Evolutionary conservation across 1,284 basidiomycete genomes (phyloP), one percentile per base, ranked within the genome.

Genomic region (Melampsora larici-populina): DNA sequence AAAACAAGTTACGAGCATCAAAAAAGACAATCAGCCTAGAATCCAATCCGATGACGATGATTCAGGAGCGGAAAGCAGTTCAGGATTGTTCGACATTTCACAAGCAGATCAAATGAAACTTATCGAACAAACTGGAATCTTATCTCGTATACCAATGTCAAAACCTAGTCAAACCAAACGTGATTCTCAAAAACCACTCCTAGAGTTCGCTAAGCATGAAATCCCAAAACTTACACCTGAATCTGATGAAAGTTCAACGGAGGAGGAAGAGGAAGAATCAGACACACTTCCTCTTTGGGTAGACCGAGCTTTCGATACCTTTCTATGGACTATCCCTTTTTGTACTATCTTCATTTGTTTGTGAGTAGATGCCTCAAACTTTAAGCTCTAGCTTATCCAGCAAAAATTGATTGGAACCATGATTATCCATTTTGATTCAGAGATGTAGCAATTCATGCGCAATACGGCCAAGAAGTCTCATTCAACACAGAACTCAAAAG

Each of bases 371-470:
- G 21, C 21, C 18, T 29, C 24, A n/a, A 65, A 36, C 26, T 13
- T 33, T 11, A 40, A 40, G 36, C 36, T 40, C 9, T 9, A 40
- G 36, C 36, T 40, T 40, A 9, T 40, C 36, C 24, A 65, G 29
- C 11, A 15, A 65, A n/a, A 24, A 24, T 65, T n/a, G 36, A 31
- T 24, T 8, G 5, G 17, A 11, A 31, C 24, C 13, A 26, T 24
- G 55, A 1, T 21, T 60, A 15, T 21, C 21, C n/a, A 3, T 43
- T 49, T 49, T 68, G 36, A 40, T 11, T 65, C 58, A 78, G 75
- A 58, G 75, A 78, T 60, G 68, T 78, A 29, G 75, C 75, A 8
- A 78, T 78, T 26, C 75, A 78, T 65, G 55, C 75, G 24, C 75
- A 78, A 33, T 78, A 78, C 29, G 75, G 75, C 8, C 75, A 78